Base-by-base conservation (phyloP, 345 rosid species). In the Camelina neglecta region DNA sequence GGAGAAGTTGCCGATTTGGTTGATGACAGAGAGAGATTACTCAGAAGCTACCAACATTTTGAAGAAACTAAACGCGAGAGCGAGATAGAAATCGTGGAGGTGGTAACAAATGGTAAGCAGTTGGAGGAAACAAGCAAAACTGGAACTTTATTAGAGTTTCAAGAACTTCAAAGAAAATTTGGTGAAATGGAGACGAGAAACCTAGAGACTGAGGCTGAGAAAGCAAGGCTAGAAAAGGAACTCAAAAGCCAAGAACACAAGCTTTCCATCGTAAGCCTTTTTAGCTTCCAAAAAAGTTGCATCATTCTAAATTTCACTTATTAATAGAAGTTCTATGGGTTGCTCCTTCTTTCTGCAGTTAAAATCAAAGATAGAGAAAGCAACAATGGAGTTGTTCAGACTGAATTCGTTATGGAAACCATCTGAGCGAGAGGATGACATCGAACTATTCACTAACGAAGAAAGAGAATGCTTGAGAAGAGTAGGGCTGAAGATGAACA, bases 61-160 rank as follows among this genome's bases (percentile, higher is more conserved):
- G 97, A 92, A 83, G 97, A 92, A 85, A 79, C 67, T 54, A 84
- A 83, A 66, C 85, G 93, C 10, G 45, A 72, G 66, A 89, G 79
- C 69, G 86, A 87, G 9, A 66, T 75, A 35, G 91, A 85, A 59
- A 79, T 73, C 10, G 71, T 78, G 47, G 79, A 70, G 70, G 44
- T 76, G 74, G 55, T 76, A 65, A 69, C 81, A 71, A 60, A 65
- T 72, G 73, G 66, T 65, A 59, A 64, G 23, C 84, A 83, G 70
- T 78, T 72, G 44, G 76, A 54, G 49, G 81, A 66, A 71, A 80
- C 82, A 70, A 81, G 85, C 83, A 82, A 66, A 31, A 45, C 75
- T 39, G 97, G 97, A 72, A 90, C 93, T 42, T 80, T 92, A 51
- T 77, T 83, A 56, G 97, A 92, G 79, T 92, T 88, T 79, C 83